Percentiles rank a stretch among this genome's conserved stretches.
phyloP scores from a whole-genome alignment of 2,329 filamentous ascomycete genomes.

The Madurella fahalii region DNA sequence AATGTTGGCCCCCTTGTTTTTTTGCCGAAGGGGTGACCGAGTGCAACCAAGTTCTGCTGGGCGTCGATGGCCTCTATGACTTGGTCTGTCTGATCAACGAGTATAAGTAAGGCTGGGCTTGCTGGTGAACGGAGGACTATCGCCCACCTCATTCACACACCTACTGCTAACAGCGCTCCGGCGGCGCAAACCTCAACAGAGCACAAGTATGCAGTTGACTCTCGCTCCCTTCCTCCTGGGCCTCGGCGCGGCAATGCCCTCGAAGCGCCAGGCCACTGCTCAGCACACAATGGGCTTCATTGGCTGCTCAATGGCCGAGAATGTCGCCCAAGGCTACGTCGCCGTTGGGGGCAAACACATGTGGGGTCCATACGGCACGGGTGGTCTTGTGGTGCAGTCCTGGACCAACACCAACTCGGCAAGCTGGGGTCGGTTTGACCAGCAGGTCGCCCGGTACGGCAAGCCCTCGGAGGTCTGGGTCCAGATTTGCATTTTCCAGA shows the following conservation, averaged over 20 bases:
- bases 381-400: constrained; percentile 29
- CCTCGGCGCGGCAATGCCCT: background rate
- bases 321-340: constrained; percentile 30
- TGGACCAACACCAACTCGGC: constrained; percentile 28
- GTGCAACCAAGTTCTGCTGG: too few relatives aligned
- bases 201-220: background rate
- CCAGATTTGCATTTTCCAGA: constrained; percentile 31
- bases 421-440: constrained; percentile 27
- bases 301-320: constrained; percentile 31
- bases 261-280: background rate
- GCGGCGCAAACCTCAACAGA: too few relatives aligned
- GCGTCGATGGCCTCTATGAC: too few relatives aligned
- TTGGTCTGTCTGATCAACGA: too few relatives aligned
- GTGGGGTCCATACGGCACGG: constrained; percentile 30
- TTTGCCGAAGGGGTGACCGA: too few relatives aligned
- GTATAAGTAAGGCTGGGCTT: too few relatives aligned
- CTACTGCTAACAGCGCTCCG: too few relatives aligned
- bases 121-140: too few relatives aligned
- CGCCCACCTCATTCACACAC: too few relatives aligned
- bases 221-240: background rate
- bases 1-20: too few relatives aligned
- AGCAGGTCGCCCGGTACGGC: constrained; percentile 1
- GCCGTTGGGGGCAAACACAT: constrained; percentile 25
- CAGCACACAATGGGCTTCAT: constrained; percentile 29
- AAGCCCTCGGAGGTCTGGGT: constrained; percentile 15